A percentile compares a stretch with the other conserved stretches of the same genome.
Evolutionary conservation across 2,329 filamentous ascomycete species (phyloP).

Genomic region (Aspergillus viridinutans): DNA sequence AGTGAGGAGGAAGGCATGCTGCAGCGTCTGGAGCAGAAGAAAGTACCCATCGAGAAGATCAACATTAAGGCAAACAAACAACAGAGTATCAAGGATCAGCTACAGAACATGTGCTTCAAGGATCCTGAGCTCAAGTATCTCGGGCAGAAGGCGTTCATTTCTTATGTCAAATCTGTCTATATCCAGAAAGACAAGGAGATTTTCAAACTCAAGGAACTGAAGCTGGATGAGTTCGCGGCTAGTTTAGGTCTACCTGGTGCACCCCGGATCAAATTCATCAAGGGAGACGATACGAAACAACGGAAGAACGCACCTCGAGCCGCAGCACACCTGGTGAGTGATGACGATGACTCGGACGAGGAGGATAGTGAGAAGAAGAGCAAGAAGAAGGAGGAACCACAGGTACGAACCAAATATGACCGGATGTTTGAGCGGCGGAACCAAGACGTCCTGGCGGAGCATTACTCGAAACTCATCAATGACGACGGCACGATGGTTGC

Average conservation of each 20-base stretch:
- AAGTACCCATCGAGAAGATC: conserved; percentile 81
- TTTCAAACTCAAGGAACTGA: conserved; percentile 77
- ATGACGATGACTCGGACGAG: conserved; percentile 50
- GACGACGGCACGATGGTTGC: conserved; percentile 49
- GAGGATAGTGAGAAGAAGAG: conserved; percentile 46
- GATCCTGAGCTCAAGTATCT: conserved; percentile 91
- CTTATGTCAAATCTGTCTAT: conserved; percentile 78
- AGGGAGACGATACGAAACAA: conserved; percentile 80
- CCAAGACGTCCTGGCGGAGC: conserved; percentile 89
- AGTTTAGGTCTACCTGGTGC: conserved; percentile 87
- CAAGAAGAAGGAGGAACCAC: conserved; percentile 59
- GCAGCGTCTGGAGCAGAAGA: conserved; percentile 77
- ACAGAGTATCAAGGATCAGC: conserved; percentile 73
- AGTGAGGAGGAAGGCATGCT: conserved; percentile 93
- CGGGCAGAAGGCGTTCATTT: conserved; percentile 92
- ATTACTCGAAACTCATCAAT: conserved; percentile 82
- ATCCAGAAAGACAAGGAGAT: conserved; percentile 88
- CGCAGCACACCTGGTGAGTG: conserved; percentile 57
- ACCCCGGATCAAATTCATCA: conserved; percentile 88
- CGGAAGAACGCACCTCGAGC: conserved; percentile 80
- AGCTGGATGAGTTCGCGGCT: conserved; percentile 78
- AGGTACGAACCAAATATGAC: conserved; percentile 88
- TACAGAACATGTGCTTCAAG: conserved; percentile 95
- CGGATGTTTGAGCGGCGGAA: conserved; percentile 97
- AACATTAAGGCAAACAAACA: conserved; percentile 88